Evolutionary conservation across 2,329 filamentous ascomycete species (phyloP).

Genomic region (Aspergillus sp.): DNA sequence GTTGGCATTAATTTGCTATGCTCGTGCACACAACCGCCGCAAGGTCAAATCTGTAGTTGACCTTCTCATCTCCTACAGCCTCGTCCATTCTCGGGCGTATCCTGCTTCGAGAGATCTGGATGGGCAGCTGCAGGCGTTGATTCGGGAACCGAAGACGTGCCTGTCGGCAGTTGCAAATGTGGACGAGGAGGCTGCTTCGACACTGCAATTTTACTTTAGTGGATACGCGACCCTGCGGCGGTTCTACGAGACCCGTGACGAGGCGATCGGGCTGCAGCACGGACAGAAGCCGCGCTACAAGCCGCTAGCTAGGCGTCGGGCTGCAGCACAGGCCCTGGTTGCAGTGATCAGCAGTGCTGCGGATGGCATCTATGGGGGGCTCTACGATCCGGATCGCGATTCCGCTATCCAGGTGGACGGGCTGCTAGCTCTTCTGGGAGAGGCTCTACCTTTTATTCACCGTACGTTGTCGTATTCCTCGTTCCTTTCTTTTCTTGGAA

Average conservation of each 20-base stretch:
- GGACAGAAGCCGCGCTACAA: constrained; percentile 46
- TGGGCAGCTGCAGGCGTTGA: constrained; percentile 65
- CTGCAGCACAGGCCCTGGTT: constrained; percentile 71
- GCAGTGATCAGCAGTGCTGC: constrained; percentile 84
- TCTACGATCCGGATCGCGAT: constrained; percentile 78
- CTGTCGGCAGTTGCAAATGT: constrained; percentile 70
- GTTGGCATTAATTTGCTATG: constrained; percentile 85
- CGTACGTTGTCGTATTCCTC: constrained; percentile 36
- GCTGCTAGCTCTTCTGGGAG: constrained; percentile 77
- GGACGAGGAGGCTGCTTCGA: constrained; percentile 77
- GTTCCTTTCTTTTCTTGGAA: not conserved
- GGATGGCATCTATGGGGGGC: constrained; percentile 85
- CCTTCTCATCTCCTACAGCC: constrained; percentile 80
- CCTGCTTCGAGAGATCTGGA: constrained; percentile 73
- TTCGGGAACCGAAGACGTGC: constrained; percentile 69
- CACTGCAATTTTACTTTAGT: constrained; percentile 81
- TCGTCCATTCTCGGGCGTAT: constrained; percentile 80
- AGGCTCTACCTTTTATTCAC: constrained; percentile 75
- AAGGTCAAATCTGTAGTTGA: constrained; percentile 86
- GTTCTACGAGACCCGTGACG: constrained; percentile 87
- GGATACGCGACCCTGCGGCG: constrained; percentile 88
- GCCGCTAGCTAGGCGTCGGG: constrained; percentile 63
- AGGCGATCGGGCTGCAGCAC: constrained; percentile 46
- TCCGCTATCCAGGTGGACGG: constrained; percentile 88
- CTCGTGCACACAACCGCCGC: constrained; percentile 72